These are phyloP conservation scores for Mariannaea elegans DNA, from an alignment of 2,329 filamentous ascomycete species.

Conservation along the genomic window DNA sequence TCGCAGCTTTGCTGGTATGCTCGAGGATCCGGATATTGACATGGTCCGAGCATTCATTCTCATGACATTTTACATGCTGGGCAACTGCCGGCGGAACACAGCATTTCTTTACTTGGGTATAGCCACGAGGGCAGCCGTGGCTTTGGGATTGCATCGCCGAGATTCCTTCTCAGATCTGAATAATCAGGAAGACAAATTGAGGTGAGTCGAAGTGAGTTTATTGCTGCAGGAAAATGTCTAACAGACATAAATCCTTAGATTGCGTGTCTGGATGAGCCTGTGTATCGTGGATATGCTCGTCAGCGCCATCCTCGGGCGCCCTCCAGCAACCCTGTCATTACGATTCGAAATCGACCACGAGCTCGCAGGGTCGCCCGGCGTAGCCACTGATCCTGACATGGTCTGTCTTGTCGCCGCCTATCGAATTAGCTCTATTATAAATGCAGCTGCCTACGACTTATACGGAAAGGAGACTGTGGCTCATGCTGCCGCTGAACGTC, in stretches of 20 bases:
- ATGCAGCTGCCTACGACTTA: constrained; percentile 52
- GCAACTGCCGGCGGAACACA: constrained; percentile 67
- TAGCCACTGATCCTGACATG: constrained; percentile 27
- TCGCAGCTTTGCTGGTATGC: constrained; percentile 33
- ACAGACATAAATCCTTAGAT: constrained; percentile 30
- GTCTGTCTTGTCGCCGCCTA: constrained; percentile 52
- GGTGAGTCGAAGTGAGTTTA: constrained; percentile 19
- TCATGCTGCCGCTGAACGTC: constrained; percentile 48
- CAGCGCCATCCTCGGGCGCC: constrained; percentile 50
- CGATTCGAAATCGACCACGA: constrained; percentile 16
- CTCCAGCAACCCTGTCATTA: constrained; percentile 43
- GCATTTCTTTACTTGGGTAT: constrained; percentile 72
- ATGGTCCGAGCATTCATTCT: constrained; percentile 48
- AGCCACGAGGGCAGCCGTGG: constrained; percentile 64
- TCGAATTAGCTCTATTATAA: constrained; percentile 53
- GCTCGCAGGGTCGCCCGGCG: constrained; percentile 23
- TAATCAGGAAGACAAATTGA: constrained; percentile 26
- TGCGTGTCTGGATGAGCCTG: constrained; percentile 49
- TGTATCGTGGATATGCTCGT: constrained; percentile 51
- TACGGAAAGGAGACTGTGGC: constrained; percentile 49
- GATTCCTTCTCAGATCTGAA: constrained; percentile 33
- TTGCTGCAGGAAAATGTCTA: too few species aligned
- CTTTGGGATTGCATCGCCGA: constrained; percentile 61
- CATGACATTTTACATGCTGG: constrained; percentile 79
- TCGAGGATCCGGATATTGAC: constrained; percentile 38